phyloP scores from a whole-genome alignment of 108 stramenopile species.

The Cyclotella baltica region DNA sequence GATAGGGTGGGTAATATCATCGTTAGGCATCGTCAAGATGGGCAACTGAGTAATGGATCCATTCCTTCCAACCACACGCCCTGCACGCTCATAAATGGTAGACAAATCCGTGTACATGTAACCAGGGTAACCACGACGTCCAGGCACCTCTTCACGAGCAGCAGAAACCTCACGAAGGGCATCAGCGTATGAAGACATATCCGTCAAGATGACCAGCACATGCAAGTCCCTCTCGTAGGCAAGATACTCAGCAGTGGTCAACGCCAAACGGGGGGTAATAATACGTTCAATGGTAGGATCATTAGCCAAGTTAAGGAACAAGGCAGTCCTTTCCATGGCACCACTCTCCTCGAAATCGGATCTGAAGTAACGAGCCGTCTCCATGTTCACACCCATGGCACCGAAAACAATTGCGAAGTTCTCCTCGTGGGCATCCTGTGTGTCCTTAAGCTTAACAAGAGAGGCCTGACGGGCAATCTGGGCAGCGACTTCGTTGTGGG shows the following conservation, averaged over 20 bases:
- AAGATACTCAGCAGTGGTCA: conserved; percentile 99
- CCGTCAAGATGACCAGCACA: conserved; percentile 98
- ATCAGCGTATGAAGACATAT: conserved; percentile 99
- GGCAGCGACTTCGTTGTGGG: conserved; percentile 99
- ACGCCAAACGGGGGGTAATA: conserved; percentile 98
- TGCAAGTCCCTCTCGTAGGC: conserved; percentile 99
- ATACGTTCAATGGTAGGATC: conserved; percentile 99
- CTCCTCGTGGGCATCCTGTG: conserved; percentile 96
- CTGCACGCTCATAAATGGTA: conserved; percentile 99
- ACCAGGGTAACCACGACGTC: conserved; percentile 99
- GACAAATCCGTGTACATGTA: conserved; percentile 99
- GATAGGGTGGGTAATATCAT: conserved; percentile 99
- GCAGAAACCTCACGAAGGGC: conserved; percentile 99
- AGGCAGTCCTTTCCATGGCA: conserved; percentile 98
- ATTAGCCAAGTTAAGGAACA: conserved; percentile 99
- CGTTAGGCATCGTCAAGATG: conserved; percentile 99
- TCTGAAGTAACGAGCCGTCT: conserved; percentile 99
- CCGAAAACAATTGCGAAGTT: conserved; percentile 99
- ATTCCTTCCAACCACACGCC: conserved; percentile 98
- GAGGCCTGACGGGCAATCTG: conserved; percentile 99
- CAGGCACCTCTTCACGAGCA: conserved; percentile 99
- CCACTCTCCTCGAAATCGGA: conserved; percentile 99
- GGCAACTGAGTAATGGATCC: conserved; percentile 99
- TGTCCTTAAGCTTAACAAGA: conserved; percentile 97
- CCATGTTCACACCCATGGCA: conserved; percentile 99